phyloP scores from a whole-genome alignment of 2,329 filamentous ascomycete species.

The Plectosphaerella plurivora region DNA sequence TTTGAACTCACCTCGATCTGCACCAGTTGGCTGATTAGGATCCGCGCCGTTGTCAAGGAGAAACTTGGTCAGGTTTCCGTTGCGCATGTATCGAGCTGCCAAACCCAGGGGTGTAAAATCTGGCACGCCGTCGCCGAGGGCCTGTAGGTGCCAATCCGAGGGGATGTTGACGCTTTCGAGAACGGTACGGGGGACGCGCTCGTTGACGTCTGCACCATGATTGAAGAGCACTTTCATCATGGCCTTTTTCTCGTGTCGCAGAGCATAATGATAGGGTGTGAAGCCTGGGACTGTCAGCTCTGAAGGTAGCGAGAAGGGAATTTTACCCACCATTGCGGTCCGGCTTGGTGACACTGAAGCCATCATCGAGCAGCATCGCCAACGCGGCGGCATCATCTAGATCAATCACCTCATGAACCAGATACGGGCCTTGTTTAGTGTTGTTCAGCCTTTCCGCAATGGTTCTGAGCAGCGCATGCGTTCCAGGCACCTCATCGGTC shows the following conservation, averaged over 20 bases:
- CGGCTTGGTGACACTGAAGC: background rate
- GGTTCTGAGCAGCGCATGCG: background rate
- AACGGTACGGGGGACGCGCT: slow-evolving; percentile 64
- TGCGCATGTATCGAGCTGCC: background rate
- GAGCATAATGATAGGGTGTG: background rate
- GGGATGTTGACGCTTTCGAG: slow-evolving; percentile 46
- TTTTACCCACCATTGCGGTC: background rate
- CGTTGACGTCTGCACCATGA: slow-evolving; percentile 2
- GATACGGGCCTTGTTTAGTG: background rate
- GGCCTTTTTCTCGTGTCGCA: background rate
- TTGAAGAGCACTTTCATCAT: background rate
- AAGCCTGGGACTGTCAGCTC: background rate
- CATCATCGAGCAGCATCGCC: background rate
- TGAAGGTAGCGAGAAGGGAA: background rate
- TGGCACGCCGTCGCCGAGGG: background rate
- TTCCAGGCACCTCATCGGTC: background rate
- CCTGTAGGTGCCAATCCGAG: background rate
- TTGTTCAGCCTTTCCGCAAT: background rate
- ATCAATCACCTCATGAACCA: background rate
- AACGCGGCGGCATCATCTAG: background rate
- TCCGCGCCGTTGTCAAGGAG: background rate
- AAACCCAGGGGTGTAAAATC: background rate
- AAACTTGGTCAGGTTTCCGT: background rate
- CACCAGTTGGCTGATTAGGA: background rate
- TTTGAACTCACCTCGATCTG: background rate